Percentiles rank a stretch among this genome's conserved stretches.
These are phyloP conservation scores for Fusarium tricinctum DNA, from an alignment of 2,329 filamentous ascomycete genomes.

Conservation along the genomic window DNA sequence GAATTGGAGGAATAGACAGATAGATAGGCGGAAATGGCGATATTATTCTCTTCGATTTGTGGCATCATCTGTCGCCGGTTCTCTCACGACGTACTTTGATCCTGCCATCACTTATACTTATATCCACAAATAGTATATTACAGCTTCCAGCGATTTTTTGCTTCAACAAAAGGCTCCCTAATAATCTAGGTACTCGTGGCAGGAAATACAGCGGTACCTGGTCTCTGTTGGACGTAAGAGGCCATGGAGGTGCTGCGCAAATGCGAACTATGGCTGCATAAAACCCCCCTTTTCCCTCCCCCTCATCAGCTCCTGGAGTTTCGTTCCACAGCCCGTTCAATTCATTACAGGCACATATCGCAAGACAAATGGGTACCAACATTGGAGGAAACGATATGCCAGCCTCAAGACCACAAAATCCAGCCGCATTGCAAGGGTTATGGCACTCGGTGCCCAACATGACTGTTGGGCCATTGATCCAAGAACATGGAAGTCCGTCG, in stretches of 20 bases:
- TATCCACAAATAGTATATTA: not conserved
- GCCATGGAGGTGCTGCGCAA: not conserved
- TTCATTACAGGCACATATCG: too few relatives aligned
- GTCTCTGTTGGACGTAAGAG: not conserved
- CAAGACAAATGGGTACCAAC: too few relatives aligned
- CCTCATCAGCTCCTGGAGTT: too few relatives aligned
- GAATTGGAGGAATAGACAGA: not conserved
- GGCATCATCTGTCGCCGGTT: not conserved
- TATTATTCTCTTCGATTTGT: not conserved
- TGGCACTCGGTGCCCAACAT: too few relatives aligned
- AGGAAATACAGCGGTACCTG: not conserved
- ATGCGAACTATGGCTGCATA: conserved; percentile 2
- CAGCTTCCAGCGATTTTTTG: not conserved
- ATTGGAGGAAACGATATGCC: too few relatives aligned
- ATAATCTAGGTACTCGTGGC: too few relatives aligned
- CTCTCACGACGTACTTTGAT: not conserved
- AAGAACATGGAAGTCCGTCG: too few relatives aligned
- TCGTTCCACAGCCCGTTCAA: too few relatives aligned
- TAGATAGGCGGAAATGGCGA: not conserved
- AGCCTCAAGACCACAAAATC: too few relatives aligned
- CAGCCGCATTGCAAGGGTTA: too few relatives aligned
- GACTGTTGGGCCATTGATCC: too few relatives aligned
- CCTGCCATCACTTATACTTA: not conserved
- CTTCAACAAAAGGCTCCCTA: not conserved
- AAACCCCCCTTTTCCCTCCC: not conserved